Evolutionary conservation across 2,329 filamentous ascomycete species (phyloP).

Genomic region (Raffaelea albimanens): DNA sequence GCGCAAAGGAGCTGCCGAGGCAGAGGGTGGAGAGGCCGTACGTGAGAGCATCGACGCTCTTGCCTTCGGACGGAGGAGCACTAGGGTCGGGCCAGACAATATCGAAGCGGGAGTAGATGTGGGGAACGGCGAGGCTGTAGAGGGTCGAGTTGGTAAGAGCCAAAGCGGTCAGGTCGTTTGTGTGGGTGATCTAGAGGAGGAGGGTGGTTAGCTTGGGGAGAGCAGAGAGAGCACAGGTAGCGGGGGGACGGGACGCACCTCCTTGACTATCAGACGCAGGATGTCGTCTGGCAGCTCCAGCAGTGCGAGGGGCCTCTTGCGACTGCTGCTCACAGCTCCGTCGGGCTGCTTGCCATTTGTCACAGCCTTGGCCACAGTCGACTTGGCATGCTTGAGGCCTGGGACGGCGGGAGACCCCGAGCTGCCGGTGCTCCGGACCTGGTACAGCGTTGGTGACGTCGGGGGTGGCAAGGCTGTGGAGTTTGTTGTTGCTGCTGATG

Average conservation of each 20-base stretch:
- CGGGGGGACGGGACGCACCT: conserved; percentile 39
- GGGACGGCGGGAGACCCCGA: neutral
- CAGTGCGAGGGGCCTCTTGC: conserved; percentile 50
- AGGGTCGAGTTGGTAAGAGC: conserved; percentile 71
- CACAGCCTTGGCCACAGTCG: conserved; percentile 10
- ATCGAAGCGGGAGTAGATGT: conserved; percentile 78
- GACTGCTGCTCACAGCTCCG: conserved; percentile 56
- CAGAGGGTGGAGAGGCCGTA: conserved; percentile 74
- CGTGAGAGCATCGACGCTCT: conserved; percentile 72
- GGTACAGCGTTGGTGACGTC: neutral
- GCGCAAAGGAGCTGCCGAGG: conserved; percentile 46
- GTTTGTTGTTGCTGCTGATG: no score
- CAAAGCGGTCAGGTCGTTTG: conserved; percentile 71
- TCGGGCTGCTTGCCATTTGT: conserved; percentile 48
- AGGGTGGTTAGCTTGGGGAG: neutral
- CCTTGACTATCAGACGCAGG: conserved; percentile 67
- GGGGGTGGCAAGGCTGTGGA: neutral
- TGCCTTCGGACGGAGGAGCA: conserved; percentile 52
- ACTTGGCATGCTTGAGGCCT: conserved; percentile 3
- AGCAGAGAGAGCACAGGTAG: neutral
- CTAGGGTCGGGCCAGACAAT: conserved; percentile 78
- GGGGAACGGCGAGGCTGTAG: conserved; percentile 64
- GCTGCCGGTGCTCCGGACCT: conserved; percentile 2
- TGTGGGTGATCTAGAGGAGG: conserved; percentile 58
- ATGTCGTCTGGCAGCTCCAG: conserved; percentile 72